Evolutionary conservation across 306 rosid species (phyloP).

Genomic region (Neltuma alba): DNA sequence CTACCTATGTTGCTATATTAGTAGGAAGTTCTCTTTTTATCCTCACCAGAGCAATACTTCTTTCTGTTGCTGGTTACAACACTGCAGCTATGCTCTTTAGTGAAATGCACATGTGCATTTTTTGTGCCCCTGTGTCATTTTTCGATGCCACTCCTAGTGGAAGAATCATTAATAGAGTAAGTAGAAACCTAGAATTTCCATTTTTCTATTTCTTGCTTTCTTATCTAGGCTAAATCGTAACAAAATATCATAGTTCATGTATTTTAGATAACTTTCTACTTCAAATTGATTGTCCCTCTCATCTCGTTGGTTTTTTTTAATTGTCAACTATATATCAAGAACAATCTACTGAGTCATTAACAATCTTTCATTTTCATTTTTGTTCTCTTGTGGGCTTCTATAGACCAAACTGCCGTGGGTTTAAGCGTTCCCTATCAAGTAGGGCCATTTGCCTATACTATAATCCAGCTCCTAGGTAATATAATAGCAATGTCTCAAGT

Average conservation of each 20-base stretch:
- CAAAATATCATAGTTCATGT: neutral
- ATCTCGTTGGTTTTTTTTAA: constrained; percentile 15
- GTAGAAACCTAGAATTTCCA: constrained; percentile 7
- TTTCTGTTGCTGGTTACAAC: constrained; percentile 65
- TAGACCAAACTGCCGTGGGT: constrained; percentile 79
- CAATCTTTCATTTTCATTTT: neutral
- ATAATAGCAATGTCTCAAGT: constrained; percentile 85
- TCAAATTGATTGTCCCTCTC: neutral
- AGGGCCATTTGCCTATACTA: constrained; percentile 50
- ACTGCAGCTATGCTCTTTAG: constrained; percentile 72
- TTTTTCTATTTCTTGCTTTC: neutral
- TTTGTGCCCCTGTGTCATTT: constrained; percentile 89
- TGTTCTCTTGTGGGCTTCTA: constrained; percentile 64
- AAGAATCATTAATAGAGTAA: constrained; percentile 76
- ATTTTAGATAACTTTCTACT: neutral
- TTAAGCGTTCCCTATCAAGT: constrained; percentile 49
- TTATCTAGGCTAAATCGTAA: neutral
- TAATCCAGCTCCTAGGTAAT: constrained; percentile 69
- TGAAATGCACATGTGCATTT: constrained; percentile 78
- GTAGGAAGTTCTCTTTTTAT: constrained; percentile 69
- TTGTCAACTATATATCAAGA: neutral
- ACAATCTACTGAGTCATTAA: neutral
- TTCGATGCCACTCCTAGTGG: constrained; percentile 94
- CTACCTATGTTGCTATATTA: constrained; percentile 62
- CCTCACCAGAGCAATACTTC: constrained; percentile 53